These are phyloP conservation scores for Aspergillus carbonarius DNA, from an alignment of 2,329 filamentous ascomycete genomes.

Conservation along the genomic window DNA sequence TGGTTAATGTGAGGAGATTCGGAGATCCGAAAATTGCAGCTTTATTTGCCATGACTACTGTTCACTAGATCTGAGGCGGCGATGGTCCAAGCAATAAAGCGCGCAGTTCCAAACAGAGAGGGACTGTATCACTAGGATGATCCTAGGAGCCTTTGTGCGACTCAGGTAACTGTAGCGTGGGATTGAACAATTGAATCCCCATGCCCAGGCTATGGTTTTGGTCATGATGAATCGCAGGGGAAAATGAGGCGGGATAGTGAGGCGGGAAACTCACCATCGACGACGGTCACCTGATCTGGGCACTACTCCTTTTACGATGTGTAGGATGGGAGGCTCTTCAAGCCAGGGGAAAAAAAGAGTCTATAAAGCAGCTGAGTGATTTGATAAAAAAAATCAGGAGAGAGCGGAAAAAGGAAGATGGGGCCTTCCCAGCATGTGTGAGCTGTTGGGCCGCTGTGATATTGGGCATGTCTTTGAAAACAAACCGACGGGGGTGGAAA, in stretches of 20 bases:
- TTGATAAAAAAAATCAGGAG: no score
- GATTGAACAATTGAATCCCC: neutral
- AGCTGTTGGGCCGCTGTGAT: neutral
- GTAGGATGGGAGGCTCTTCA: neutral
- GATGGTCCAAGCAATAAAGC: neutral
- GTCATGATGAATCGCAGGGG: neutral
- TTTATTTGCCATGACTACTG: neutral
- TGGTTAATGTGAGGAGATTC: neutral
- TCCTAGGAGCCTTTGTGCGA: neutral
- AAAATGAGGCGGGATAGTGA: conserved; percentile 13
- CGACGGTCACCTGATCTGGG: neutral
- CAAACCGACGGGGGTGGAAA: neutral
- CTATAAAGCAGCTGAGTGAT: neutral
- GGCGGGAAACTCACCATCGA: neutral
- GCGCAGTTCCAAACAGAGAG: neutral
- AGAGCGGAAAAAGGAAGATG: neutral
- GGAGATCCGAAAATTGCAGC: neutral
- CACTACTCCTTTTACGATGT: neutral
- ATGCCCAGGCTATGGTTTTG: neutral
- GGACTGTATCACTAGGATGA: neutral
- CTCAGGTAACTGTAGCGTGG: neutral
- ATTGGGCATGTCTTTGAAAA: neutral
- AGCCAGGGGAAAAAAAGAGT: neutral
- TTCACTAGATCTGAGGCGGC: neutral
- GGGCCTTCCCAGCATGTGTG: neutral